phyloP scores from a whole-genome alignment of 768 basidiomycete genomes.

The Butyriboletus loyo region DNA sequence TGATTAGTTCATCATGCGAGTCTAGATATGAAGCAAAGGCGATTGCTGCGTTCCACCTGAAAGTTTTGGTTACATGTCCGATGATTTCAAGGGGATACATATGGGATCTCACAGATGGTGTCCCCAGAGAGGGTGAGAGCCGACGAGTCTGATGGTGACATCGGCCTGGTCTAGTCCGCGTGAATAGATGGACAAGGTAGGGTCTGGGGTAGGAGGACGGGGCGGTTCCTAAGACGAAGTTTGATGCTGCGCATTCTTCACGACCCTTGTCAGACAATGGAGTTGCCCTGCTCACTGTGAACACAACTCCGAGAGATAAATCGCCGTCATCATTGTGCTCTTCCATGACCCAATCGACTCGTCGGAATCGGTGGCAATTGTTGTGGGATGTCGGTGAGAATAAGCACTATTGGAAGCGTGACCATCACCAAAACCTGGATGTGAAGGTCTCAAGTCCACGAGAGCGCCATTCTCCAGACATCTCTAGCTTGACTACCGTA shows the following conservation, averaged over 20 bases:
- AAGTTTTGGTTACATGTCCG: not conserved
- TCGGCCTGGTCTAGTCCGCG: conserved; percentile 31
- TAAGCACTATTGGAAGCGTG: too few relatives aligned
- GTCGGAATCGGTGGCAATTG: not conserved
- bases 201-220: conserved; percentile 64
- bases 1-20: conserved; percentile 44
- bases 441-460: not conserved
- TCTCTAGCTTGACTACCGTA: not conserved
- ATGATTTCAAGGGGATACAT: not conserved
- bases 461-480: not conserved
- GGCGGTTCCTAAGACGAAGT: conserved; percentile 46
- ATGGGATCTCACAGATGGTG: conserved; percentile 59
- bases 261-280: not conserved
- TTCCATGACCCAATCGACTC: conserved; percentile 1
- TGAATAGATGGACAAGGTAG: conserved; percentile 50
- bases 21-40: conserved; percentile 72
- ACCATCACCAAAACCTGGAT: not conserved
- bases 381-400: not conserved
- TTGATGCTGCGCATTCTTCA: not conserved
- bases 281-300: conserved; percentile 41
- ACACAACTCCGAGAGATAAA: conserved; percentile 43
- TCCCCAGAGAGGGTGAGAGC: conserved; percentile 79
- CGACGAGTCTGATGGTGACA: conserved; percentile 67
- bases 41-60: conserved; percentile 79
- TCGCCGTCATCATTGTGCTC: conserved; percentile 28